These are phyloP conservation scores for Clavispora asparagi DNA, from an alignment of 805 yeast genomes.

Conservation along the genomic window DNA sequence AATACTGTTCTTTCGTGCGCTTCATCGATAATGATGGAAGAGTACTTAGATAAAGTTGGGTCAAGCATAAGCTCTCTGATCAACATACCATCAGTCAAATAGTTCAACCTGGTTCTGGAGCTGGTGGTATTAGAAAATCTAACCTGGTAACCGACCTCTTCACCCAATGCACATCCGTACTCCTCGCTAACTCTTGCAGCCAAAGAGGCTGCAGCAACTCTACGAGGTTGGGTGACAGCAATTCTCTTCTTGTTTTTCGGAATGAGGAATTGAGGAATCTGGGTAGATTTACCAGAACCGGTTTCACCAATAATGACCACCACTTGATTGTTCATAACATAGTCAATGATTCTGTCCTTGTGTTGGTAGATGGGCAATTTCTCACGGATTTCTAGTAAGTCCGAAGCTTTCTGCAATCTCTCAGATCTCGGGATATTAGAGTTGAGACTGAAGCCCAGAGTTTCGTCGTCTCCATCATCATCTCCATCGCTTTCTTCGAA, in stretches of 20 bases:
- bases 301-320: slow-evolving; percentile 91
- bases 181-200: slow-evolving; percentile 93
- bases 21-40: slow-evolving; percentile 84
- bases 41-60: slow-evolving; percentile 55
- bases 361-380: slow-evolving; percentile 74
- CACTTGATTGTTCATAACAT: slow-evolving; percentile 54
- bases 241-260: slow-evolving; percentile 49
- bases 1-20: slow-evolving; percentile 95
- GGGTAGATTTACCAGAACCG: slow-evolving; percentile 97
- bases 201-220: slow-evolving; percentile 94
- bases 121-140: slow-evolving; percentile 74
- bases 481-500: slow-evolving; percentile 35
- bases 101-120: slow-evolving; percentile 64
- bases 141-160: slow-evolving; percentile 86
- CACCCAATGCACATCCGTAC: slow-evolving; percentile 70
- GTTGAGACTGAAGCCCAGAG: slow-evolving; percentile 6
- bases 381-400: slow-evolving; percentile 48
- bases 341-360: slow-evolving; percentile 54
- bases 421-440: slow-evolving; percentile 12
- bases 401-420: slow-evolving; percentile 36
- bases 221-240: slow-evolving; percentile 95
- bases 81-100: slow-evolving; percentile 96
- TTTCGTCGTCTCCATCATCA: slow-evolving; percentile 23
- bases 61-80: slow-evolving; percentile 85
- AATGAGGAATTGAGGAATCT: slow-evolving; percentile 87